A percentile compares a stretch with the other conserved stretches of the same genome.
Evolutionary conservation across 345 rosid genomes (phyloP).

Genomic region (Populus ilicifolia): DNA sequence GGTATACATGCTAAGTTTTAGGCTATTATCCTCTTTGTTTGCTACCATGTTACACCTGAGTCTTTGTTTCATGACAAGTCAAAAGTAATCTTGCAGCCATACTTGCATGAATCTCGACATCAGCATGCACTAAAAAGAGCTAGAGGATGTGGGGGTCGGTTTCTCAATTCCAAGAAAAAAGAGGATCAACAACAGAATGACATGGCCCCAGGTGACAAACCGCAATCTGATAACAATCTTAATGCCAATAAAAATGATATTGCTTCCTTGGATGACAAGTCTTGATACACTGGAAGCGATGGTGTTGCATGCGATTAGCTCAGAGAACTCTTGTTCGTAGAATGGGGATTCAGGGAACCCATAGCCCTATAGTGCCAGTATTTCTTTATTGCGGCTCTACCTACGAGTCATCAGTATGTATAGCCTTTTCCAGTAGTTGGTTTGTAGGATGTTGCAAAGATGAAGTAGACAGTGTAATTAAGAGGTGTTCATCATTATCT

Average conservation of each 20-base stretch:
- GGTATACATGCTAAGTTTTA: background rate
- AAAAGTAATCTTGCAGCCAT: slow-evolving; percentile 56
- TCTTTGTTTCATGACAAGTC: background rate
- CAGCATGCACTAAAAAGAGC: slow-evolving; percentile 89
- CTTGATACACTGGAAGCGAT: slow-evolving; percentile 25
- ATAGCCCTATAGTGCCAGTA: background rate
- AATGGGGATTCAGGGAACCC: background rate
- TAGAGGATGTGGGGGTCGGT: slow-evolving; percentile 92
- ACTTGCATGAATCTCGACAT: slow-evolving; percentile 96
- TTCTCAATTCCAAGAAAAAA: slow-evolving; percentile 73
- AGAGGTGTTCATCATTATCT: slow-evolving; percentile 1
- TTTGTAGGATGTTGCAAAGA: slow-evolving; percentile 8
- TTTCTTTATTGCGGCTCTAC: slow-evolving; percentile 7
- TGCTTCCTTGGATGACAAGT: slow-evolving; percentile 43
- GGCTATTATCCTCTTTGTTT: background rate
- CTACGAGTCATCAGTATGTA: slow-evolving; percentile 12
- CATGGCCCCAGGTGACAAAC: slow-evolving; percentile 47
- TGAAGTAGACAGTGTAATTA: slow-evolving; percentile 20
- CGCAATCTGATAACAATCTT: slow-evolving; percentile 60
- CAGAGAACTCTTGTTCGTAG: background rate
- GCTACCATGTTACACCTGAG: background rate
- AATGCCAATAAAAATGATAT: slow-evolving; percentile 46
- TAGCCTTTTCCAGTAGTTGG: slow-evolving; percentile 18
- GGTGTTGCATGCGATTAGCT: background rate
- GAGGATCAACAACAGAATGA: slow-evolving; percentile 43